Evolutionary conservation across 169 alveolate species (phyloP), one percentile per base, ranked within the genome.

Genomic region (Besnoitia besnoiti): DNA sequence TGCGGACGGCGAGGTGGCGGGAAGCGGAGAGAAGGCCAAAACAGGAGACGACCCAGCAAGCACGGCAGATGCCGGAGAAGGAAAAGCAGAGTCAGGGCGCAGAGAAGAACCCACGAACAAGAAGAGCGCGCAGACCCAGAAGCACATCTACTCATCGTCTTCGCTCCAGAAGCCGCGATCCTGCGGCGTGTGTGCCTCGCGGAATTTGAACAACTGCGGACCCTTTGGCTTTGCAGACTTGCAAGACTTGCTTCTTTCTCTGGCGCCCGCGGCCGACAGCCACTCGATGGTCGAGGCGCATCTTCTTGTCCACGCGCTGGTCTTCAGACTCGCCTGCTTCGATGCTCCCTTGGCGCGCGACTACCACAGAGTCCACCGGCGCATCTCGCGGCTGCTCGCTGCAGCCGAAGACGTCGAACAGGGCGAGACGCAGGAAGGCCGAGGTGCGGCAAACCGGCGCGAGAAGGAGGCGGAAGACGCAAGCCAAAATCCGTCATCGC

Each of bases 301-400:
- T 55, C 21, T 77, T 1, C 87, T 77, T 4, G 44, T 77, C 21
- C 87, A 77, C 21, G 40, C 59, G 19, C 40, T 77, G 16, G 21
- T 35, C 61, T 77, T 77, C 61, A 19, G 55, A 0, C 40, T 40
- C 33, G 55, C 87, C n/a, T 42, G 55, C 59, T 77, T 37, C 87
- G 87, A 77, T 35, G 87, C 59, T 1, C 87, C 87, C n/a, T 39
- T 77, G 7, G 87, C 87, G 55, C 55, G 87, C 21, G 87, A 77
- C 55, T 77, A 27, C 59, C 50, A 77, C 21, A 27, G 35, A 14
- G 59, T 77, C 19, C 87, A 77, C 40, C 14, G 67, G 30, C 67
- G 67, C 67, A n/a, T 55, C 67, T 5, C 67, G n/a, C 67, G 12
- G 7, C 30, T 55, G 30, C 67, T 55, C 67, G 67, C 67, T 8